Evolutionary conservation across 2,329 filamentous ascomycete genomes (phyloP).

Genomic region (Tolypocladium pustulatum): DNA sequence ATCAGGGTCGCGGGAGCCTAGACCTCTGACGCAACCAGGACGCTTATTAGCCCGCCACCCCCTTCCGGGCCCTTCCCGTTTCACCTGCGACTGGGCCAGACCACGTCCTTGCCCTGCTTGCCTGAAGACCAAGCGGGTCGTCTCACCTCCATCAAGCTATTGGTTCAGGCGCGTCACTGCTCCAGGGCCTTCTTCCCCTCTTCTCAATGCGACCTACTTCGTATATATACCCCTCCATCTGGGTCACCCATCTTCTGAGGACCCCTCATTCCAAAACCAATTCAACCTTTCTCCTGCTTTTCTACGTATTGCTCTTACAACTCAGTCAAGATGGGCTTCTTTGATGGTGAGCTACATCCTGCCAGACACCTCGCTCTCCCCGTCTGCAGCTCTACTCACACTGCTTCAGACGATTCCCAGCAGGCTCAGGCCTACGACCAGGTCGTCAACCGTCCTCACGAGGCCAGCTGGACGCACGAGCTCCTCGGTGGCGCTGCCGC

Average conservation of each 20-base stretch:
- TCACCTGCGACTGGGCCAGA: neutral
- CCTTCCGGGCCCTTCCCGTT: neutral
- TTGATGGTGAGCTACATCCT: conserved; percentile 5
- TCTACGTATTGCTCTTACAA: neutral
- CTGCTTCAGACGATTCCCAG: conserved; percentile 10
- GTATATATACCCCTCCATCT: neutral
- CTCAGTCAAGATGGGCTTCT: conserved; percentile 11
- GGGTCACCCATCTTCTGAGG: neutral
- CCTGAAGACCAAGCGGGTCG: neutral
- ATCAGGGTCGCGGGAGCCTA: neutral
- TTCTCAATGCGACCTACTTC: neutral
- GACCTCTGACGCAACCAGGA: neutral
- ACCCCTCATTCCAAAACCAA: neutral
- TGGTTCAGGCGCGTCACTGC: neutral
- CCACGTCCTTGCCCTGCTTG: neutral
- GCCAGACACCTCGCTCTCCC: neutral
- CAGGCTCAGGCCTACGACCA: conserved; percentile 15
- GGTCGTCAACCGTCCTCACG: conserved; percentile 14
- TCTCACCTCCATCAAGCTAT: neutral
- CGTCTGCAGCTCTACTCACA: neutral
- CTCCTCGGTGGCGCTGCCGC: conserved; percentile 19
- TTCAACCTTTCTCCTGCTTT: neutral
- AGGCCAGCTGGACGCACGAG: conserved; percentile 19
- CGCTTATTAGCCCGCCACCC: neutral
- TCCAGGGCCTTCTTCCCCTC: neutral